phyloP scores from a whole-genome alignment of 139 green algal species.

The Volvox reticuliferus region DNA sequence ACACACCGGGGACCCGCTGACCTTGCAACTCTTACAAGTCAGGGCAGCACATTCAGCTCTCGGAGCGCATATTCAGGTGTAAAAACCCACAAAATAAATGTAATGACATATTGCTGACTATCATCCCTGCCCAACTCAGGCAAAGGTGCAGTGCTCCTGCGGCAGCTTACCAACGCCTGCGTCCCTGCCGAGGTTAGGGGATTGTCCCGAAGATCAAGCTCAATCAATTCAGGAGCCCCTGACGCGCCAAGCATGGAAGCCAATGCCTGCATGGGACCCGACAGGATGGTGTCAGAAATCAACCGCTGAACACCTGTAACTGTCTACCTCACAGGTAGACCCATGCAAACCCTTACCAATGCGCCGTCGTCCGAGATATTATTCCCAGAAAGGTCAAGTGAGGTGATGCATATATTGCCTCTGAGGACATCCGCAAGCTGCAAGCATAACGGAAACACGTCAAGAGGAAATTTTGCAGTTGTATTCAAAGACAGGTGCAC shows the following conservation, averaged over 20 bases:
- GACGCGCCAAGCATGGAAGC: slow-evolving; percentile 50
- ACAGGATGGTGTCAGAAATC: neutral
- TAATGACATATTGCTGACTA: too few relatives aligned
- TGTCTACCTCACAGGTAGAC: neutral
- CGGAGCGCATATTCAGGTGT: too few relatives aligned
- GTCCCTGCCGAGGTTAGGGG: slow-evolving; percentile 48
- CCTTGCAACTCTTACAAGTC: too few relatives aligned
- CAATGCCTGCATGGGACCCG: slow-evolving; percentile 48
- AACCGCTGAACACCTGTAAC: neutral
- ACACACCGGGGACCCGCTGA: too few relatives aligned
- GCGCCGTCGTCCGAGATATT: slow-evolving; percentile 71
- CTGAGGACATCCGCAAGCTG: slow-evolving; percentile 71
- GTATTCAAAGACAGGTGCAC: neutral
- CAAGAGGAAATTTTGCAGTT: neutral
- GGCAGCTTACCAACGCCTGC: slow-evolving; percentile 43
- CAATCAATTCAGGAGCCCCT: slow-evolving; percentile 69
- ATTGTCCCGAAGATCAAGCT: slow-evolving; percentile 74
- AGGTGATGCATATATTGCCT: slow-evolving; percentile 70
- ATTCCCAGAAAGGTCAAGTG: slow-evolving; percentile 73
- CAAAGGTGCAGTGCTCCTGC: too few relatives aligned
- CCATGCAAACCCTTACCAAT: slow-evolving; percentile 46
- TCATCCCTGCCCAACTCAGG: too few relatives aligned
- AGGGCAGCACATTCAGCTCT: too few relatives aligned
- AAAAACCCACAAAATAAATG: too few relatives aligned
- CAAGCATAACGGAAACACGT: slow-evolving; percentile 1